Base-by-base conservation (phyloP, 2,329 filamentous ascomycete genomes). In the Thelonectria discophora region DNA sequence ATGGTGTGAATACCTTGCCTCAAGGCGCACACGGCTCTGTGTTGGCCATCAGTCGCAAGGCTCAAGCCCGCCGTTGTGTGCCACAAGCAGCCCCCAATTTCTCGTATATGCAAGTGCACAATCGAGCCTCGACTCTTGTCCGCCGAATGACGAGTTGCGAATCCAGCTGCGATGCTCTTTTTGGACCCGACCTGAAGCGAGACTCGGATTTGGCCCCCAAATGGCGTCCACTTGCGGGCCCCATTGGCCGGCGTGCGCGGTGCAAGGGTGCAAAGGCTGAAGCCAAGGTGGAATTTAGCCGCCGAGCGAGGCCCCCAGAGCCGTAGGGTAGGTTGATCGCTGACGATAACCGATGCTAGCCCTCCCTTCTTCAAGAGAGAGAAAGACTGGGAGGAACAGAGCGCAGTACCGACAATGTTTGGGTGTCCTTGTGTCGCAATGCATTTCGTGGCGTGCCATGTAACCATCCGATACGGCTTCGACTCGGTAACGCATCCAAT, bases 1-100 rank as follows among this genome's bases (percentile, higher is more conserved):
- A 17, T 13, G 20, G 30, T 21, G 21, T 21, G 9, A 50, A 34
- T 15, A 20, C 45, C 45, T 24, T 47, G 42, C 32, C 32, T 15
- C 54, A 30, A 56, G 54, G 54, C 54, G 48, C 43, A 56, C 45
- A 56, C 46, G 46, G 27, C 46, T n/a, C n/a, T 48, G 8, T 21
- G 21, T 30, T 13, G 7, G 46, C 21, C 21, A 11, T 24, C 24
- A 24, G 24, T 32, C 42, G 34, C 17, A 18, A 48, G 30, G 17
- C 43, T 42, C 34, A 40, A 48, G 20, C 24, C 47, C 40, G 39
- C 21, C 42, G 32, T 17, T 9, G 21, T 13, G 46, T 24, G 30
- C 40, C 18, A 32, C 17, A 11, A 12, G 20, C 13, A 24, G 53
- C 52, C 58, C 40, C 53, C 58, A 52, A 39, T 24, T 24, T 18